These are phyloP conservation scores for Lachancea cidri DNA, from an alignment of 805 yeast species.

Conservation along the genomic window DNA sequence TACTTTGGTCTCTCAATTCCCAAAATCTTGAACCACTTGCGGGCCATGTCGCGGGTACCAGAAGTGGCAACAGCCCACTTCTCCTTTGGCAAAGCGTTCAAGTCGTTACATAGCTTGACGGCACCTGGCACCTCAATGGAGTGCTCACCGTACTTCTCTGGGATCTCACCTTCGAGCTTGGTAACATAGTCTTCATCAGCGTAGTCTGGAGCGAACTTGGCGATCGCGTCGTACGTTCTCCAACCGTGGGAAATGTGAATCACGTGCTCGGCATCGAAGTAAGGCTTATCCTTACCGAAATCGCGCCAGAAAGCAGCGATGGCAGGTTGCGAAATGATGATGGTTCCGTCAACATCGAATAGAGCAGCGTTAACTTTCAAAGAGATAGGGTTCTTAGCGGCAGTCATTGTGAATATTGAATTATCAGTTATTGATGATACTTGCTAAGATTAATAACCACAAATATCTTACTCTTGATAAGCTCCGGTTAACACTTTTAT, in stretches of 20 bases:
- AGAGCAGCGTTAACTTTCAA: constrained; percentile 45
- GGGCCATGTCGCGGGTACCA: constrained; percentile 72
- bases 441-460: neutral
- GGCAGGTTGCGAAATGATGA: constrained; percentile 77
- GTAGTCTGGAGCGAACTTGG: constrained; percentile 68
- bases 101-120: constrained; percentile 50
- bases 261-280: constrained; percentile 64
- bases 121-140: constrained; percentile 79
- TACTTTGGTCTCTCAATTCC: constrained; percentile 58
- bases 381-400: constrained; percentile 26
- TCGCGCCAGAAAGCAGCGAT: constrained; percentile 80
- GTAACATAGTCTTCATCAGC: constrained; percentile 62
- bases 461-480: neutral
- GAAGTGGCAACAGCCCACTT: constrained; percentile 88
- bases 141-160: constrained; percentile 63
- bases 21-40: constrained; percentile 70
- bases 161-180: constrained; percentile 63
- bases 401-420: constrained; percentile 6
- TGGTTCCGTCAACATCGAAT: constrained; percentile 85
- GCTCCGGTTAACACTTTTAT: neutral
- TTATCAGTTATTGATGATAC: neutral
- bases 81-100: constrained; percentile 47
- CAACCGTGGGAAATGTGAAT: constrained; percentile 77
- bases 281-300: constrained; percentile 61
- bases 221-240: constrained; percentile 74